These are phyloP conservation scores for Trichocomaceae sp. DNA, from an alignment of 2,329 filamentous ascomycete species.

Conservation along the genomic window DNA sequence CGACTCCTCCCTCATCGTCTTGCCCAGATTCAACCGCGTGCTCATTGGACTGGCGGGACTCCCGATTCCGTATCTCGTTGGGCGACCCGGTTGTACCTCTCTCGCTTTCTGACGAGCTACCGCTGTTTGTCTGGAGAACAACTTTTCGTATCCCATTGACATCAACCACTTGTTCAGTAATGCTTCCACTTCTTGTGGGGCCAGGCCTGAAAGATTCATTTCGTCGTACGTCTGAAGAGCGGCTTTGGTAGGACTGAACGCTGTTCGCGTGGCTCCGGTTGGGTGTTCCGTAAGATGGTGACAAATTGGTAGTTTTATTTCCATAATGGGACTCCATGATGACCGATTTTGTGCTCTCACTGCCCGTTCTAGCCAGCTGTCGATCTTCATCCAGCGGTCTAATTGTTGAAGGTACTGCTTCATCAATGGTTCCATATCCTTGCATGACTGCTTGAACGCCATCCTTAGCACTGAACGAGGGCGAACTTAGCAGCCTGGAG, in stretches of 20 bases:
- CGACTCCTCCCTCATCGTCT: background rate
- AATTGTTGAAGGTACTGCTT: background rate
- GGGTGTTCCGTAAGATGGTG: background rate
- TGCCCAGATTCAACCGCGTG: slow-evolving; percentile 6
- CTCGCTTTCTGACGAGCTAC: slow-evolving; percentile 41
- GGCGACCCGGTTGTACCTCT: background rate
- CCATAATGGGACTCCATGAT: slow-evolving; percentile 21
- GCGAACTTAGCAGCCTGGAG: slow-evolving; percentile 1
- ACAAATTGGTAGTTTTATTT: background rate
- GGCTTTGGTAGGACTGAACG: slow-evolving; percentile 19
- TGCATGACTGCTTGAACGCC: slow-evolving; percentile 27
- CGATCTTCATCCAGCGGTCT: background rate
- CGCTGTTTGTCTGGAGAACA: slow-evolving; percentile 62
- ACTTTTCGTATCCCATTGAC: slow-evolving; percentile 68
- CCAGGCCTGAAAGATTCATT: slow-evolving; percentile 37
- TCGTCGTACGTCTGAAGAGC: slow-evolving; percentile 17
- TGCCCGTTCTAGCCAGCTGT: background rate
- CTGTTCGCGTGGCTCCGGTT: slow-evolving; percentile 20
- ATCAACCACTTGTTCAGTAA: slow-evolving; percentile 72
- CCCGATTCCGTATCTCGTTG: background rate
- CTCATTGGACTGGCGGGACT: background rate
- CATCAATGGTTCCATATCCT: slow-evolving; percentile 10
- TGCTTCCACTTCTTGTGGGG: slow-evolving; percentile 63
- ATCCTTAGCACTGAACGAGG: slow-evolving; percentile 6
- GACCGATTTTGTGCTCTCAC: slow-evolving; percentile 17